A percentile compares a stretch with the other conserved stretches of the same genome.
phyloP scores from a whole-genome alignment of 1,284 basidiomycete genomes.

The Agaricales sp. region DNA sequence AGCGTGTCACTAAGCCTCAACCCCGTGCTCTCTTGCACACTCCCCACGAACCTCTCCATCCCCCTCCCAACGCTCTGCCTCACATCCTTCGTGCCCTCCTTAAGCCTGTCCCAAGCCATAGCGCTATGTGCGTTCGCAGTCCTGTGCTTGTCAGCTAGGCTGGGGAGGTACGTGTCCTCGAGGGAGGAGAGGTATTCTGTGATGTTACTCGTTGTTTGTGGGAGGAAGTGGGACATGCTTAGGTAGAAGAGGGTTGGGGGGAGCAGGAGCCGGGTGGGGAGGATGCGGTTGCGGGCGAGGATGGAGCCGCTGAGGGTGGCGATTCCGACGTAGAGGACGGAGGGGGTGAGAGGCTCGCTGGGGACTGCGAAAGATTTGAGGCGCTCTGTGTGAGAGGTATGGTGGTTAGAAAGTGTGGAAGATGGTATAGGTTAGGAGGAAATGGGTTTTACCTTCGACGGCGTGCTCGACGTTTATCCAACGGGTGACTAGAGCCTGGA shows the following conservation, averaged over 20 bases:
- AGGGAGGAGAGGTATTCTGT: slow-evolving; percentile 54
- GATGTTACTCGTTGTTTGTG: slow-evolving; percentile 66
- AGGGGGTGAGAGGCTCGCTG: slow-evolving; percentile 78
- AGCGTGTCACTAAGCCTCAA: slow-evolving; percentile 59
- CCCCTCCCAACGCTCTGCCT: slow-evolving; percentile 34
- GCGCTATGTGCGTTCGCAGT: slow-evolving; percentile 51
- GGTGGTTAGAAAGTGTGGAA: not conserved
- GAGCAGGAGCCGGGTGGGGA: slow-evolving; percentile 56
- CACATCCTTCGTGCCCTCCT: slow-evolving; percentile 30
- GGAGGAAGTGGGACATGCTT: slow-evolving; percentile 72
- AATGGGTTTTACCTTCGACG: slow-evolving; percentile 62
- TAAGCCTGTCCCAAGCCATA: slow-evolving; percentile 45
- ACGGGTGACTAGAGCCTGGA: slow-evolving; percentile 59
- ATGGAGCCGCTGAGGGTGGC: slow-evolving; percentile 83
- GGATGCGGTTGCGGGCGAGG: slow-evolving; percentile 64
- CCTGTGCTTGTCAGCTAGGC: slow-evolving; percentile 58
- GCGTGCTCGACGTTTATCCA: slow-evolving; percentile 80
- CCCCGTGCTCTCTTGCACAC: slow-evolving; percentile 61
- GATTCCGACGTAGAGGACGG: slow-evolving; percentile 79
- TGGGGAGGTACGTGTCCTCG: slow-evolving; percentile 63
- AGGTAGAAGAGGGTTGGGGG: slow-evolving; percentile 61
- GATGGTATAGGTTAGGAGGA: not conserved
- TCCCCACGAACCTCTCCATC: slow-evolving; percentile 39
- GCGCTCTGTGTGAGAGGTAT: slow-evolving; percentile 38
- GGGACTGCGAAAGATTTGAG: slow-evolving; percentile 74